These are phyloP conservation scores for Hemisphaericaspora xylofermentans DNA, from an alignment of 1,139 yeast species.

Conservation along the genomic window DNA sequence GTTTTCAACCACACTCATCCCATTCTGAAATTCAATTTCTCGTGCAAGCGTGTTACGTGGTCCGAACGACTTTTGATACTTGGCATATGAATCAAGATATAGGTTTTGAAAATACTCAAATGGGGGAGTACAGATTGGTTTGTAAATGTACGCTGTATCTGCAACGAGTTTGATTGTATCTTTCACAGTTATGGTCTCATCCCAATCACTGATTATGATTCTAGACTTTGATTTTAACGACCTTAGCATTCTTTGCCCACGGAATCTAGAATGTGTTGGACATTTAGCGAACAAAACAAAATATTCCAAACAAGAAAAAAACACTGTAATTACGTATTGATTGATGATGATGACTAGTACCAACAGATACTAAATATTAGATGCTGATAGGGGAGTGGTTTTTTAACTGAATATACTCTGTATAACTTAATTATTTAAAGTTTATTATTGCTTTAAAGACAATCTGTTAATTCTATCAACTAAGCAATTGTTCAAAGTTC, in stretches of 20 bases:
- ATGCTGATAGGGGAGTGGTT: too few relatives aligned
- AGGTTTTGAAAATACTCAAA: conserved; percentile 47
- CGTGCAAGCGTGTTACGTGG: conserved; percentile 18
- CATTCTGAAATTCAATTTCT: conserved; percentile 48
- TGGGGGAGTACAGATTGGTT: conserved; percentile 35
- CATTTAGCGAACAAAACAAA: too few relatives aligned
- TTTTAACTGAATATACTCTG: too few relatives aligned
- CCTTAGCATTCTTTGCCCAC: background rate
- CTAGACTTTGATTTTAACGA: conserved; percentile 7
- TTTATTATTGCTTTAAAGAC: background rate
- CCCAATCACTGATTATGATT: conserved; percentile 59
- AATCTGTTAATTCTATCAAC: background rate
- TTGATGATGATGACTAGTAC: too few relatives aligned
- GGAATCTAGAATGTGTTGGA: too few relatives aligned
- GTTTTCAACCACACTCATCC: conserved; percentile 47
- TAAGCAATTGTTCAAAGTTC: background rate
- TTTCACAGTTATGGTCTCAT: conserved; percentile 59
- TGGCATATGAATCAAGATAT: conserved; percentile 41
- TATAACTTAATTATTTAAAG: background rate
- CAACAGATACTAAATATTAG: too few relatives aligned
- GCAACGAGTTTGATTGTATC: conserved; percentile 61
- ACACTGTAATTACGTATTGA: too few relatives aligned
- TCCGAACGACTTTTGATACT: conserved; percentile 23
- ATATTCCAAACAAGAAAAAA: too few relatives aligned
- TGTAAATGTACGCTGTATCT: conserved; percentile 44